Evolutionary conservation across 768 basidiomycete genomes (phyloP), one percentile per base, ranked within the genome.

Genomic region (Termitomyces sp.): DNA sequence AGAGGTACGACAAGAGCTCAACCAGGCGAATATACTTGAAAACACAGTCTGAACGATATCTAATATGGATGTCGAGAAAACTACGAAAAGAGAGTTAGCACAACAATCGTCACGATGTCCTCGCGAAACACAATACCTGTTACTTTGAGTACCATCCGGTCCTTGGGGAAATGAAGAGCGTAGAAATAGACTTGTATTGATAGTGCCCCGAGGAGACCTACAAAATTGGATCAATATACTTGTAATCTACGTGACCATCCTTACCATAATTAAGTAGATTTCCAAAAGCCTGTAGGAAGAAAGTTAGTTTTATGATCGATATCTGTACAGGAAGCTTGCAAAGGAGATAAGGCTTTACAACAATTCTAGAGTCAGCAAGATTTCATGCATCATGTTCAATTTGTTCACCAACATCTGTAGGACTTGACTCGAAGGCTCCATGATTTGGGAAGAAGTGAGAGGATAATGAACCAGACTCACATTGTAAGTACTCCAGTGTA

Each of bases 181-280:
- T 48, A 48, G 47, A 48, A 48, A 32, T 48, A 43, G 22, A 43
- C 42, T 43, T 43, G 42, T 4, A 43, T 8, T 43, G 42, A 22
- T 8, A 49, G 18, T 10, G 10, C n/a, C 18, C 48, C 48, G n/a
- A 49, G 16, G 18, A 49, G 48, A 49, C 69, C 68, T 70, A 22
- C 18, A 37, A 51, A 52, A 27, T 39, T 26, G 14, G 18, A 9
- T 10, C 9, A 52, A 18, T 36, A 22, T 32, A 49, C 1, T 31
- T 4, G 9, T 31, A 4, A 32, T 22, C n/a, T 9, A 34, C n/a
- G 22, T 39, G 16, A 49, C 29, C 4, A 26, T 4, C n/a, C n/a
- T 34, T 50, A 7, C 48, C 48, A 8, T 50, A 50, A 20, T 52
- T 52, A 1, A 41, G 29, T 5, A 41, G 36, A 22, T 3, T 26